Conservation (phyloP, 192 early-diverging fungal genomes). For the Coemansia sp. region DNA sequence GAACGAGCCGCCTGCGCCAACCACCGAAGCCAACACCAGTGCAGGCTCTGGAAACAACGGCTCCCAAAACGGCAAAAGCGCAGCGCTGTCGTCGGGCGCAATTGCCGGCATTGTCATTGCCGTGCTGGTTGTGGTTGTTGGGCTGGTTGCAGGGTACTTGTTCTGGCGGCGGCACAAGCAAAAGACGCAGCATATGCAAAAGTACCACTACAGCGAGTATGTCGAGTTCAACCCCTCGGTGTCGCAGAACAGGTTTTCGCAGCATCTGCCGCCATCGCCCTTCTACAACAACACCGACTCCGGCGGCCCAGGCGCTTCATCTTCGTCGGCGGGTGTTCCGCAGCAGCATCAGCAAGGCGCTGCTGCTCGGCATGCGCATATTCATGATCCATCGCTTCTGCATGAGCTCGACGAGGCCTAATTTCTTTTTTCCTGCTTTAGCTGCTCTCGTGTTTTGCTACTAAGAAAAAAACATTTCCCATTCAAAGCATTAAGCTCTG, state of each 20-base stretch:
- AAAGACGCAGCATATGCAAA: constrained; percentile 37
- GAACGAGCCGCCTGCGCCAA: background rate
- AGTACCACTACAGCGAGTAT: constrained; percentile 47
- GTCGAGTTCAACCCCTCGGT: constrained; percentile 46
- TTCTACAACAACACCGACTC: background rate
- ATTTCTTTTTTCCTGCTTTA: background rate
- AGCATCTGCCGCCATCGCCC: background rate
- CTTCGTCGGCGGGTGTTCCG: background rate
- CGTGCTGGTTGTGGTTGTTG: constrained; percentile 18
- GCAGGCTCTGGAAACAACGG: too few species aligned
- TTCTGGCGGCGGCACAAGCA: constrained; percentile 52
- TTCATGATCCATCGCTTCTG: constrained; percentile 24
- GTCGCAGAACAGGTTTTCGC: background rate
- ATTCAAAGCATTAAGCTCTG: background rate
- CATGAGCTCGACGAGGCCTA: constrained; percentile 41
- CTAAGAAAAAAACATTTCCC: background rate
- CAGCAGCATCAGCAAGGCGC: background rate
- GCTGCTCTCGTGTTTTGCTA: too few species aligned
- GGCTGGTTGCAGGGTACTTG: constrained; percentile 18
- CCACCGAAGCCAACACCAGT: background rate
- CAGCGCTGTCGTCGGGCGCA: constrained; percentile 23
- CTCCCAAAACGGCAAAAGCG: too few species aligned
- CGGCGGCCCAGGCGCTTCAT: background rate
- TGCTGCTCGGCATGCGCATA: background rate
- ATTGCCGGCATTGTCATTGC: constrained; percentile 47